Conservation (phyloP, 345 rosid species). For the Arabis hirsuta region DNA sequence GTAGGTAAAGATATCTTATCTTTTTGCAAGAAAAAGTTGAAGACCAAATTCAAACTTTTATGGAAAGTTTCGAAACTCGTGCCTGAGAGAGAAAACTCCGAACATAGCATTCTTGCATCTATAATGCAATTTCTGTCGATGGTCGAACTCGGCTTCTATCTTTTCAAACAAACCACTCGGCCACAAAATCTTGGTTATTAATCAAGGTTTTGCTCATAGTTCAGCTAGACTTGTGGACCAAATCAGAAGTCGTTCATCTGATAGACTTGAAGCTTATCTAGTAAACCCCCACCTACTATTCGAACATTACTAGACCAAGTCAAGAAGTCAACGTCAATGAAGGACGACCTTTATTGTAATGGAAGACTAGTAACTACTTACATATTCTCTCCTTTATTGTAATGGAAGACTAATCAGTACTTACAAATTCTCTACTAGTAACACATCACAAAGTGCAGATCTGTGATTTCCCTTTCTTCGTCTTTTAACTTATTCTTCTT, state of each 20-base stretch:
- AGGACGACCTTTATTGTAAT: slow-evolving; percentile 1
- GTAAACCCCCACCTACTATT: neutral
- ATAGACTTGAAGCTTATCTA: neutral
- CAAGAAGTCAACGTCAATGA: slow-evolving; percentile 29
- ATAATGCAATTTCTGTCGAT: too few relatives aligned
- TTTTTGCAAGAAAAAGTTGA: too few relatives aligned
- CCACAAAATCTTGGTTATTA: too few relatives aligned
- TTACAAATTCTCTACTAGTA: neutral
- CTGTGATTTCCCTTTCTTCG: neutral
- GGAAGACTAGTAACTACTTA: neutral
- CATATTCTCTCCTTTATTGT: slow-evolving; percentile 2
- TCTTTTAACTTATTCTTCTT: neutral
- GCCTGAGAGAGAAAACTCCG: too few relatives aligned
- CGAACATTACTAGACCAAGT: slow-evolving; percentile 1
- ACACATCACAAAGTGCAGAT: neutral
- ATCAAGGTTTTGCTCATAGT: neutral
- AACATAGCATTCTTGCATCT: too few relatives aligned
- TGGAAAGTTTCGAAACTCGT: too few relatives aligned
- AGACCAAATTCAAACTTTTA: too few relatives aligned
- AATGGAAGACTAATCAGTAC: neutral
- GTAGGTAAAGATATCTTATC: too few relatives aligned
- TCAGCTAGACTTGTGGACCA: neutral
- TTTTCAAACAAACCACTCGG: too few relatives aligned
- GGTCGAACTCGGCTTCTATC: too few relatives aligned
- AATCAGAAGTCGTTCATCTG: neutral